phyloP scores from a whole-genome alignment of 2,329 filamentous ascomycete species.

The Clonostachys sp. region DNA sequence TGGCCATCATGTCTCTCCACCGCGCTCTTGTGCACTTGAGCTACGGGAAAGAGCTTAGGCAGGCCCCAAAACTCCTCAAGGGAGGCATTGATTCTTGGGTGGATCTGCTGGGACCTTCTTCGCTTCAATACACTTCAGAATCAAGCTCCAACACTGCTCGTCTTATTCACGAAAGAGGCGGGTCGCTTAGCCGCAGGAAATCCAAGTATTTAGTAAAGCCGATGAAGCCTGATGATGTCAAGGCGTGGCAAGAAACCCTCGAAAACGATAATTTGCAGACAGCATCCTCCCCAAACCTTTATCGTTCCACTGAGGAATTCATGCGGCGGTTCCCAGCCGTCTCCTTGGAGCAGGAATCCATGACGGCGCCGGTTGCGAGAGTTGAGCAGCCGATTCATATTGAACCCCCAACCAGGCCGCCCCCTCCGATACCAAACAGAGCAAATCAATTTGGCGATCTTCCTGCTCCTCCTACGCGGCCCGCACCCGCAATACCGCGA shows the following conservation, averaged over 20 bases:
- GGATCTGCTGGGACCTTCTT: conserved; percentile 70
- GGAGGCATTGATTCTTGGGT: conserved; percentile 87
- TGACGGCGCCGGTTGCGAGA: conserved; percentile 38
- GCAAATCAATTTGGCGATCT: conserved; percentile 31
- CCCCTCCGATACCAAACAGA: too few species aligned
- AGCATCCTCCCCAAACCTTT: conserved; percentile 47
- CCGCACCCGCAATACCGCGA: conserved; percentile 62
- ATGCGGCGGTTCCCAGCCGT: conserved; percentile 75
- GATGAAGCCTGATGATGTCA: conserved; percentile 76
- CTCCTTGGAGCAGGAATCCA: conserved; percentile 55
- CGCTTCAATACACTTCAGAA: conserved; percentile 39
- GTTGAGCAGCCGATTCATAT: conserved; percentile 11
- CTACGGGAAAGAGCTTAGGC: conserved; percentile 68
- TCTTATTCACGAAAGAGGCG: not conserved
- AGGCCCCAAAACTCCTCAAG: conserved; percentile 69
- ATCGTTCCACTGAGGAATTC: conserved; percentile 78
- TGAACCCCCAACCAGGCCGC: conserved; percentile 1
- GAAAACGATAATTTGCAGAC: conserved; percentile 55
- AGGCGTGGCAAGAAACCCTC: conserved; percentile 73
- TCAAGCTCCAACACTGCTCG: conserved; percentile 1
- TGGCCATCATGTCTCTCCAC: conserved; percentile 66
- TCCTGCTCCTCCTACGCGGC: conserved; percentile 56
- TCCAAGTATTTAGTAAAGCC: conserved; percentile 54
- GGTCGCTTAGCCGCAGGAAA: conserved; percentile 12
- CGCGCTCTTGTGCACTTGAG: conserved; percentile 83